A percentile compares a stretch with the other conserved stretches of the same genome.
phyloP scores from a whole-genome alignment of 1,139 yeast genomes.

The Taiozyma sp. region DNA sequence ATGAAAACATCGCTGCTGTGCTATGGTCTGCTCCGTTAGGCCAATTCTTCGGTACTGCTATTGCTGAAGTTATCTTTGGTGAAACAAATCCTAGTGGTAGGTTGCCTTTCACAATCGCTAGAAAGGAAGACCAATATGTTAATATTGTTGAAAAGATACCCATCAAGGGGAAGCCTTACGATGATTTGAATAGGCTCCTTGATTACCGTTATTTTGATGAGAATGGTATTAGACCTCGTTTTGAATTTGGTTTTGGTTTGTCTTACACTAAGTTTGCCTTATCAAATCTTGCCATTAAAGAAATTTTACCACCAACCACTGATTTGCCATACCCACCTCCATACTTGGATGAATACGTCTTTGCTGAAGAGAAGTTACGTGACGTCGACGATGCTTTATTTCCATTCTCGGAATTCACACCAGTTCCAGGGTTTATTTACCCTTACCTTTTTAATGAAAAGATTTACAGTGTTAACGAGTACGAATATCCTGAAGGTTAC shows the following conservation, averaged over 20 bases:
- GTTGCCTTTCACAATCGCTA: conserved; percentile 60
- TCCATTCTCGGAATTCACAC: conserved; percentile 49
- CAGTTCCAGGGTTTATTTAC: conserved; percentile 49
- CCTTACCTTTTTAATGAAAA: conserved; percentile 47
- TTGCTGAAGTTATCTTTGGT: conserved; percentile 51
- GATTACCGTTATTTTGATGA: conserved; percentile 58
- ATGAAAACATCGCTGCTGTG: conserved; percentile 55
- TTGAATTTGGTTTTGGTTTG: conserved; percentile 59
- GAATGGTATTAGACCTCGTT: conserved; percentile 51
- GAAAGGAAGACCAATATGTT: conserved; percentile 48
- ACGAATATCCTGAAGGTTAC: conserved; percentile 52
- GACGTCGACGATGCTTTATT: conserved; percentile 54
- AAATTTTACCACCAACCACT: conserved; percentile 41
- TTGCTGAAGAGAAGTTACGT: conserved; percentile 40
- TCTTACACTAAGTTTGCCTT: conserved; percentile 49
- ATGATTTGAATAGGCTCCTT: conserved; percentile 41
- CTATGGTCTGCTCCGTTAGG: conserved; percentile 55
- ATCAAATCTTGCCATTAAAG: conserved; percentile 36
- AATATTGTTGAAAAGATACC: conserved; percentile 42
- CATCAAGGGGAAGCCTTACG: conserved; percentile 39
- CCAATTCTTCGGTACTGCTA: conserved; percentile 45
- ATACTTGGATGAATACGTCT: conserved; percentile 37
- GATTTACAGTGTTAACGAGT: conserved; percentile 36
- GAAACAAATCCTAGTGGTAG: conserved; percentile 58
- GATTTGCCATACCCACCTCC: conserved; percentile 48